phyloP scores from a whole-genome alignment of 345 rosid species.

The Eucalyptus marginata region DNA sequence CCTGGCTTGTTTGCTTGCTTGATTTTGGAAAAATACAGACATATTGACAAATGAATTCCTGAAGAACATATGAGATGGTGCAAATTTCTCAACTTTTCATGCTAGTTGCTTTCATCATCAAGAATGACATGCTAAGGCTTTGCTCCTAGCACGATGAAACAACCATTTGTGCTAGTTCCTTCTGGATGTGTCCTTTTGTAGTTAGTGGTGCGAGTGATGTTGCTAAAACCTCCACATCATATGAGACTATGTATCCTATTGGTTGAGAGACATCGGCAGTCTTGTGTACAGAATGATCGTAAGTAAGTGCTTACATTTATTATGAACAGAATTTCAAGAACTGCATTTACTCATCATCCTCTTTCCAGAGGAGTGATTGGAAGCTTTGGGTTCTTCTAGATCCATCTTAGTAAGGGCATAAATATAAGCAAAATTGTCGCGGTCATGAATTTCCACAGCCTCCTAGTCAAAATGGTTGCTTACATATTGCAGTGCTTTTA shows the following conservation, averaged over 20 bases:
- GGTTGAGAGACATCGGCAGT: neutral
- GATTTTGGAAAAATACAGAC: neutral
- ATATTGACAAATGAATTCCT: neutral
- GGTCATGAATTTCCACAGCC: neutral
- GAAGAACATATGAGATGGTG: neutral
- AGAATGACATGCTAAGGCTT: neutral
- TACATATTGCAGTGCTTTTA: neutral
- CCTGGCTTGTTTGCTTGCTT: neutral
- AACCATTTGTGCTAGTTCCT: neutral
- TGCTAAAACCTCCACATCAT: neutral
- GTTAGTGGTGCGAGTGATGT: neutral
- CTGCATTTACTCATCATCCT: neutral
- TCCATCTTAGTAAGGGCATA: neutral
- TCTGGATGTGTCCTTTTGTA: neutral
- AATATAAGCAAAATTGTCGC: neutral
- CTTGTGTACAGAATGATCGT: neutral
- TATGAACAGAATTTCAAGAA: neutral
- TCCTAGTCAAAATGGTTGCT: neutral
- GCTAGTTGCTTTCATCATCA: neutral
- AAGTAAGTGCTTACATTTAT: neutral
- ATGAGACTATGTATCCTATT: neutral
- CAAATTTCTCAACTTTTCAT: neutral
- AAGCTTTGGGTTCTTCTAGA: neutral
- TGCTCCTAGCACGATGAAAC: neutral
- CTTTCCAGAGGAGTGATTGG: neutral